phyloP scores from a whole-genome alignment of 2,329 filamentous ascomycete genomes.

The Botrytis galanthina region DNA sequence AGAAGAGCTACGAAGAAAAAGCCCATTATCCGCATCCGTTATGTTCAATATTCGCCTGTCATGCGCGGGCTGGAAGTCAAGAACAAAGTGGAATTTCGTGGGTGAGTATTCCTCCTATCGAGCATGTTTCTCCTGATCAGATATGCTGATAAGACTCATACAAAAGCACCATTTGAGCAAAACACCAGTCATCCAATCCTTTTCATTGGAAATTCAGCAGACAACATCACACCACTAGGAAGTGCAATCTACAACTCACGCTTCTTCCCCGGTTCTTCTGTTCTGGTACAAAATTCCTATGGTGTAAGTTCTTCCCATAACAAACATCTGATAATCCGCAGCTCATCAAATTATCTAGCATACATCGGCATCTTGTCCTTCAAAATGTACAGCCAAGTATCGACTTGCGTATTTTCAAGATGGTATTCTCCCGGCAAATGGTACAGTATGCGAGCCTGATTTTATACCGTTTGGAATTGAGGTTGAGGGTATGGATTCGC shows the following conservation, averaged over 20 bases:
- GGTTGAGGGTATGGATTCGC: not conserved
- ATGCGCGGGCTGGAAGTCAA: conserved; percentile 26
- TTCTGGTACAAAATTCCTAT: not conserved
- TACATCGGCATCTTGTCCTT: not conserved
- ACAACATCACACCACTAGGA: conserved; percentile 40
- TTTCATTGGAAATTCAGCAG: conserved; percentile 41
- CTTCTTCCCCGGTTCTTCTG: not conserved
- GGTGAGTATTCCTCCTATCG: not conserved
- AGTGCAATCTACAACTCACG: conserved; percentile 29
- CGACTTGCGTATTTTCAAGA: not conserved
- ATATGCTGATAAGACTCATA: not conserved
- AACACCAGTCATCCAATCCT: conserved; percentile 41
- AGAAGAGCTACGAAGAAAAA: conserved; percentile 36
- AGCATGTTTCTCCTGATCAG: not conserved
- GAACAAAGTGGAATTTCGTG: conserved; percentile 7
- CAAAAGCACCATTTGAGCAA: conserved; percentile 33
- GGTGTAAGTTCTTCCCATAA: not conserved
- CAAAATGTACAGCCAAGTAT: conserved; percentile 1
- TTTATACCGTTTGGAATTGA: not conserved
- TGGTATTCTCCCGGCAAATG: not conserved
- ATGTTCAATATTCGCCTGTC: conserved; percentile 1
- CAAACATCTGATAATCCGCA: accelerated
- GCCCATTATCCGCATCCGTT: not conserved
- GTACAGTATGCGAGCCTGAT: not conserved
- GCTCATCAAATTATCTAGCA: not conserved